Evolutionary conservation across 805 yeast species (phyloP).

Genomic region (Lachancea waltii): DNA sequence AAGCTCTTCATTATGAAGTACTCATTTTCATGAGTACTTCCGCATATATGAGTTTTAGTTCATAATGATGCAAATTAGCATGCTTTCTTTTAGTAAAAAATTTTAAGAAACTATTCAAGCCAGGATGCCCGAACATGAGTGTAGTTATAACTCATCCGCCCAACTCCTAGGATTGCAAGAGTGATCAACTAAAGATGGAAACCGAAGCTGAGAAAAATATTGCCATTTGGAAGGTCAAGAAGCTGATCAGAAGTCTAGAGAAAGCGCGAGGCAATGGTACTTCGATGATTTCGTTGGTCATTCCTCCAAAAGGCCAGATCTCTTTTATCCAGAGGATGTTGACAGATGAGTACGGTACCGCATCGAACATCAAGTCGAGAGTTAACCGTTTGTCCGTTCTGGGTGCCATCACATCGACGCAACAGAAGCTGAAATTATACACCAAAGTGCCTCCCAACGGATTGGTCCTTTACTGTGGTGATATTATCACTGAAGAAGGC

Average conservation of each 20-base stretch:
- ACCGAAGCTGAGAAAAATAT: constrained; percentile 92
- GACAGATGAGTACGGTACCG: constrained; percentile 98
- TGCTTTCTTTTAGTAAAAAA: constrained; percentile 3
- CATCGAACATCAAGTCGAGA: constrained; percentile 95
- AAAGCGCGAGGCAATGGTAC: constrained; percentile 98
- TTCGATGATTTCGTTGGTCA: constrained; percentile 93
- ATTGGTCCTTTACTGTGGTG: constrained; percentile 96
- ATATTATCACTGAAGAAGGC: constrained; percentile 93
- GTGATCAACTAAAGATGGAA: constrained; percentile 29
- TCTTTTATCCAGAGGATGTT: constrained; percentile 82
- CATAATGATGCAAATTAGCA: constrained; percentile 1
- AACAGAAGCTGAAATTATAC: constrained; percentile 89
- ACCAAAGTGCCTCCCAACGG: constrained; percentile 91
- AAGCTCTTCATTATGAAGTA: too few relatives aligned
- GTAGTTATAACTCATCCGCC: background rate
- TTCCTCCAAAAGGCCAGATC: constrained; percentile 94
- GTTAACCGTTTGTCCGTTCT: constrained; percentile 93
- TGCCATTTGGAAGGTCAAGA: constrained; percentile 98
- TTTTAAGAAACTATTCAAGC: too few relatives aligned
- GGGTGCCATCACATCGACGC: constrained; percentile 96
- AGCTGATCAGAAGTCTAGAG: constrained; percentile 81
- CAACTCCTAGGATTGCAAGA: too few relatives aligned
- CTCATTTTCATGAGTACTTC: too few relatives aligned
- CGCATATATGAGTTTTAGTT: too few relatives aligned
- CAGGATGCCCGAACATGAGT: too few relatives aligned